Evolutionary conservation across 1,139 yeast species (phyloP), one percentile per base, ranked within the genome.

Genomic region (Saccharomyces hybrid): DNA sequence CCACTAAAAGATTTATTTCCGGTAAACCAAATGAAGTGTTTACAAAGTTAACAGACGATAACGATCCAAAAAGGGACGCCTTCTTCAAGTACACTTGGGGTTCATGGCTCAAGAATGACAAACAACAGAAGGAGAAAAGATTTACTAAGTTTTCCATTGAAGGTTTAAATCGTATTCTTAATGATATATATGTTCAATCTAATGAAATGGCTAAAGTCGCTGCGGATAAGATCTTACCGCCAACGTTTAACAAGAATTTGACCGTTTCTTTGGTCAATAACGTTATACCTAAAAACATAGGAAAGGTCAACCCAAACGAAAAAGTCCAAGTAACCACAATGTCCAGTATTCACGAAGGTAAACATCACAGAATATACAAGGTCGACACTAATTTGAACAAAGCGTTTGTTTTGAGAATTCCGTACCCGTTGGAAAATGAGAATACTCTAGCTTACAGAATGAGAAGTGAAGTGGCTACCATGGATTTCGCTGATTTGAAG

Each of bases 11-110:
- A 52, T 52, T 31, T 11, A 58, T 65, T 12, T 59, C 64, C 14
- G 57, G 50, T 47, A 60, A 62, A 47, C 71, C 75, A 42, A 66
- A 70, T 12, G 63, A 65, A 53, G 67, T 66, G 4, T 71, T 67
- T 60, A 84, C 89, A 56, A 78, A 77, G 58, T 67, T 84, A 47
- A 72, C 79, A 42, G 87, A 86, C 63, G 78, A 81, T 55, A 72
- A 77, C 52, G 90, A 86, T 64, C 90, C 91, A 16, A 78, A 82
- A 58, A 79, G 95, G 69, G 81, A 80, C 57, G 79, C 83, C 52
- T 88, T 91, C 65, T 91, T 88, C 76, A 82, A 86, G 66, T 93
- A 90, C 70, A 77, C 93, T 2, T 91, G 98, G 96, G 99, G 99
- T 51, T 79, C 96, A 3, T 93, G 98, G 98, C 74, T 91, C 66